Evolutionary conservation across 2,329 filamentous ascomycete genomes (phyloP), one percentile per base, ranked within the genome.

Genomic region (Fusarium sambucinum): DNA sequence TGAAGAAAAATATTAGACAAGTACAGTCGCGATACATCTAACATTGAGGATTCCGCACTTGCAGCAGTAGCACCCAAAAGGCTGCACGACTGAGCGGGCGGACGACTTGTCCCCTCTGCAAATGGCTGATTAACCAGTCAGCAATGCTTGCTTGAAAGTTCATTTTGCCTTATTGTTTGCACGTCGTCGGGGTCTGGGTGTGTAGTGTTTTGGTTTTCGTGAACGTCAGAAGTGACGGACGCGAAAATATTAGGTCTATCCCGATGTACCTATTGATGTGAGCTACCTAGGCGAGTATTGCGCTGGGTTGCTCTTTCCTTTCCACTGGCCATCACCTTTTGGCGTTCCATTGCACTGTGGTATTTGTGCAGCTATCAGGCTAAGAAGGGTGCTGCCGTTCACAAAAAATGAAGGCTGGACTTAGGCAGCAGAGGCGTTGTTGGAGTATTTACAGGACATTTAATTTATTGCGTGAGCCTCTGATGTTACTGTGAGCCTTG

Each of bases 31-130:
- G 45, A 64, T 74, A 73, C 71, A 64, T 59, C 40, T 29, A 25
- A 44, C 25, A 50, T 42, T 55, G 55, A 53, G 47, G 53, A 57
- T 65, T 68, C 51, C 53, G 64, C 68, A 57, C 68, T 66, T 68
- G 68, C 68, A 70, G 56, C 68, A 69, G 67, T 70, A 70, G 67
- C 47, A 69, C 66, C 47, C 48, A 55, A 68, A 55, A 60, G 51
- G 67, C 67, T 68, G 63, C 67, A 59, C 63, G 53, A 70, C 67
- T 63, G 63, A 59, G 51, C 44, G 37, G 58, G 41, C 30, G 58
- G 59, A 21, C 47, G 59, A 53, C 42, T 44, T 55, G 48, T 67
- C 59, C 63, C 63, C 46, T 56, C 40, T 61, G 66, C 54, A 57
- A 68, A 59, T 67, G 62, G 47, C 46, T 44, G 50, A 63, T 41